Conservation (phyloP, 2,329 filamentous ascomycete species). For the Colletotrichum sp. region DNA sequence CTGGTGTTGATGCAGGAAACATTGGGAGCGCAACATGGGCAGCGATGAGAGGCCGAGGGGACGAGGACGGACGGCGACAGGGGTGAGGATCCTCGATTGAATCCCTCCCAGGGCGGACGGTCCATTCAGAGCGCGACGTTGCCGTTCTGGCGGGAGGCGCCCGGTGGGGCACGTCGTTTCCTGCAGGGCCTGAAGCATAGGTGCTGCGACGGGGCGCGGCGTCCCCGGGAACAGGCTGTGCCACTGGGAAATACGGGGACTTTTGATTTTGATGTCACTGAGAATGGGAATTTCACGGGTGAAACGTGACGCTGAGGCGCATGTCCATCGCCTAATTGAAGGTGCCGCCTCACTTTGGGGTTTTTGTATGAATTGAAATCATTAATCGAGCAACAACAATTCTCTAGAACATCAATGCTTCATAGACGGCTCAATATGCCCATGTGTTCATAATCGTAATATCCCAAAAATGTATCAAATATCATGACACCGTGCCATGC, state of each 20-base stretch:
- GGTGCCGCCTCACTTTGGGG: not conserved
- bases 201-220: not conserved
- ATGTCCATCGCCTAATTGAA: not conserved
- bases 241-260: not conserved
- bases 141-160: not conserved
- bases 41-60: not conserved
- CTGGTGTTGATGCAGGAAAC: not conserved
- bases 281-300: not conserved
- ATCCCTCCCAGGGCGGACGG: not conserved
- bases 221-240: not conserved
- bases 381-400: accelerated
- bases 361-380: not conserved
- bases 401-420: not conserved
- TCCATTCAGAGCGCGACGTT: not conserved
- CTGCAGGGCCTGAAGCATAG: not conserved
- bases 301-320: not conserved
- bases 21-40: not conserved
- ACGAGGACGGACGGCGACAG: not conserved
- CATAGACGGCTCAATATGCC: not conserved
- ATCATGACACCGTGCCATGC: not conserved
- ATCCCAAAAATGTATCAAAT: not conserved
- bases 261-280: not conserved
- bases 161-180: not conserved
- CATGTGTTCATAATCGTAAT: not conserved
- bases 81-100: not conserved